Evolutionary conservation across 257 asterid species (phyloP).

Genomic region (Fraxinus americana): DNA sequence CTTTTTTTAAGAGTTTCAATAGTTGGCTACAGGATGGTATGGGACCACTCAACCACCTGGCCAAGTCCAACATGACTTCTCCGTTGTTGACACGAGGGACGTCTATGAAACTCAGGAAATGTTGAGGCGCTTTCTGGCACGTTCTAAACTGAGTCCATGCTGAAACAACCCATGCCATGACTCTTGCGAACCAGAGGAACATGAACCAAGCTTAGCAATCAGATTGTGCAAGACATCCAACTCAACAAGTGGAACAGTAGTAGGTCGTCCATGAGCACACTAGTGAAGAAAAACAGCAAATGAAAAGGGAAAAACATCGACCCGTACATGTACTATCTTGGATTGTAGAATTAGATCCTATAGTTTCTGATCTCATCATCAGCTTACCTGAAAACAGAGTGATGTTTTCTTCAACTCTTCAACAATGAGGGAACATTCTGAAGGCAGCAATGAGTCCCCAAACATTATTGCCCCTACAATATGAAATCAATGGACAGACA

Average conservation of each 20-base stretch:
- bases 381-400: conserved; percentile 88
- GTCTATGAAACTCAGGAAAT: conserved; percentile 21
- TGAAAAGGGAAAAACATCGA: conserved; percentile 13
- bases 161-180: conserved; percentile 73
- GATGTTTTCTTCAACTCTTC: conserved; percentile 90
- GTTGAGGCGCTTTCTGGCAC: conserved; percentile 53
- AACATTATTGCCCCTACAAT: conserved; percentile 91
- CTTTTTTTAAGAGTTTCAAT: background rate
- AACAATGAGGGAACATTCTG: conserved; percentile 91
- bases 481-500: background rate
- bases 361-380: conserved; percentile 16
- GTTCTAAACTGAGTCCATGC: conserved; percentile 60
- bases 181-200: conserved; percentile 30
- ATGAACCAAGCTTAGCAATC: conserved; percentile 46
- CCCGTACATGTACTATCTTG: background rate
- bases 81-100: background rate
- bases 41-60: background rate
- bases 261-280: conserved; percentile 99
- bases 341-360: conserved; percentile 3
- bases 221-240: conserved; percentile 59
- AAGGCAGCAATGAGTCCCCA: conserved; percentile 84
- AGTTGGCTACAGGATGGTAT: background rate
- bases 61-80: background rate
- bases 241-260: conserved; percentile 84
- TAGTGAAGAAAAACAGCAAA: conserved; percentile 30